Conservation (phyloP, 2,329 filamentous ascomycete species). For the Colletotrichum aenigma region DNA sequence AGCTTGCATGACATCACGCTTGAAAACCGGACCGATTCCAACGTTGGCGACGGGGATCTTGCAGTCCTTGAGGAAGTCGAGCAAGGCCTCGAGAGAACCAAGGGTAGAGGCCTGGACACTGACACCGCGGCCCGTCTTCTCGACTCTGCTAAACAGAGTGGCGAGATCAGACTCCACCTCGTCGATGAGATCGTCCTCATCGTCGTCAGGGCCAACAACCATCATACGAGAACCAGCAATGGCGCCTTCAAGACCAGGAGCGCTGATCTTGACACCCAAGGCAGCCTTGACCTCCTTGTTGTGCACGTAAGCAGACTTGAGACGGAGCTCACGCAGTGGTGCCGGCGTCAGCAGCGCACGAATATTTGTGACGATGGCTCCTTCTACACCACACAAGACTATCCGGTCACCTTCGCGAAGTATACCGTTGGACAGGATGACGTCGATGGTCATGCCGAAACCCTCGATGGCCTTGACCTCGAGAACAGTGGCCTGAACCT, state of each 20-base stretch:
- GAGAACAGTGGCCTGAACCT: conserved; percentile 96
- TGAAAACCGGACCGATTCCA: conserved; percentile 95
- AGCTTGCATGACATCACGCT: conserved; percentile 95
- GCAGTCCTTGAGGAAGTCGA: conserved; percentile 93
- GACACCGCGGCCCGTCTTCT: conserved; percentile 91
- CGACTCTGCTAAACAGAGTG: conserved; percentile 87
- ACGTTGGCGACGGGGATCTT: conserved; percentile 99
- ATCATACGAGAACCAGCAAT: conserved; percentile 95
- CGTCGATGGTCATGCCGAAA: conserved; percentile 98
- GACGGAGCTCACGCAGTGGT: conserved; percentile 88
- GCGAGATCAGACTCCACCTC: conserved; percentile 96
- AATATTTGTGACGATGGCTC: conserved; percentile 93
- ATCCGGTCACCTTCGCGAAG: conserved; percentile 93
- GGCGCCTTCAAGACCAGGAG: conserved; percentile 91
- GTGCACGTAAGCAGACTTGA: conserved; percentile 96
- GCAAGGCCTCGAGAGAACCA: conserved; percentile 91
- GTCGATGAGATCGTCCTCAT: conserved; percentile 95
- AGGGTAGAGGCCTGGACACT: conserved; percentile 97
- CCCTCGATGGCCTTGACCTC: conserved; percentile 99
- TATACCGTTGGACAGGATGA: conserved; percentile 94
- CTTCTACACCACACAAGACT: conserved; percentile 95
- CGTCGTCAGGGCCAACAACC: conserved; percentile 92
- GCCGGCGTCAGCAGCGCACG: conserved; percentile 92
- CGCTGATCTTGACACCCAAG: conserved; percentile 97
- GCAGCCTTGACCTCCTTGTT: conserved; percentile 99